A percentile compares a stretch with the other conserved stretches of the same genome.
Conservation (phyloP, 345 rosid species). For the Camelina laxa region DNA sequence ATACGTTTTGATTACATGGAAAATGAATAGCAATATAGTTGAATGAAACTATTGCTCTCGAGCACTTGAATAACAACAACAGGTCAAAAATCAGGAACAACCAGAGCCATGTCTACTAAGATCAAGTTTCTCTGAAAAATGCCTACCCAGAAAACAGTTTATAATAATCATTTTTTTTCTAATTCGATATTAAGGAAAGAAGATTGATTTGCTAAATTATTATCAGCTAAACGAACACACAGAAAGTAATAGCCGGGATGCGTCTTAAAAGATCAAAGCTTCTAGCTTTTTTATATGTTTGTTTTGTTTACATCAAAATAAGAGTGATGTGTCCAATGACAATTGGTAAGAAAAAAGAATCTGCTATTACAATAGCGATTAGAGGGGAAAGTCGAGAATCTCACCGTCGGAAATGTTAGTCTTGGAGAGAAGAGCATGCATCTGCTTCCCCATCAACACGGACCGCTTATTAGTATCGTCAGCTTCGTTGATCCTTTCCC, state of each 20-base stretch:
- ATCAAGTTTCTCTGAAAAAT: no score
- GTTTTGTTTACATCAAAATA: no score
- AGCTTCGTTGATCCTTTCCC: not conserved
- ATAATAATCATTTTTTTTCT: no score
- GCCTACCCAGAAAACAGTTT: no score
- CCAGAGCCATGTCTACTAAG: no score
- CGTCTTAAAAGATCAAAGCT: no score
- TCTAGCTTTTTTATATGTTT: no score
- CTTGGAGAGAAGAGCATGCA: constrained; percentile 49
- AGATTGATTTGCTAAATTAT: not conserved
- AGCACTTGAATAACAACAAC: no score
- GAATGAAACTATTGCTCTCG: no score
- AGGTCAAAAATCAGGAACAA: no score
- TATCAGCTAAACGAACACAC: not conserved
- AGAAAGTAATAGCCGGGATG: not conserved
- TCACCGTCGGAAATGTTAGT: constrained; percentile 48
- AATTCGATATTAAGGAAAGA: not conserved
- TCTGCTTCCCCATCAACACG: not conserved
- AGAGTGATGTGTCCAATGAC: no score
- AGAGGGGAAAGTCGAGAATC: constrained; percentile 4
- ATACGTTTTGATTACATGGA: not conserved
- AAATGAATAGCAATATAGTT: not conserved
- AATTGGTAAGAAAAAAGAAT: not conserved
- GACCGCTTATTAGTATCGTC: no score
- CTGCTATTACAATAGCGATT: not conserved